Percentiles rank a stretch among this genome's conserved stretches.
These are phyloP conservation scores for Hortiboletus flavorubellus DNA, from an alignment of 768 basidiomycete species.

Conservation along the genomic window DNA sequence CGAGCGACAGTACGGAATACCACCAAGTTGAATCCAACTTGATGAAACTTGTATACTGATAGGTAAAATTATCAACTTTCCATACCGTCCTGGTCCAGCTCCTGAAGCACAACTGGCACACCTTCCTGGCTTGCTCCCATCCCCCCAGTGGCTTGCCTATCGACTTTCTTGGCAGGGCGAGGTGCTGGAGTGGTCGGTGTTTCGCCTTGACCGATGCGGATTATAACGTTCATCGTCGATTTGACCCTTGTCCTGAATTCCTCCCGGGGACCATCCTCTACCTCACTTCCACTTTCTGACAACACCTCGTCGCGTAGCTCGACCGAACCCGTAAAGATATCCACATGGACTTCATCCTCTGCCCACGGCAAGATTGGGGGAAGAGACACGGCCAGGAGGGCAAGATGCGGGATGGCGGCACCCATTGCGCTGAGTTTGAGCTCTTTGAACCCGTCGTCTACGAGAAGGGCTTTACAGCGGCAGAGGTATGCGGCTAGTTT, in stretches of 20 bases:
- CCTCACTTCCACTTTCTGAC: constrained; percentile 43
- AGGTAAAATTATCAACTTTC: constrained; percentile 24
- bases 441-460: constrained; percentile 77
- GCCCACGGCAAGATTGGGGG: constrained; percentile 70
- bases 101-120: constrained; percentile 34
- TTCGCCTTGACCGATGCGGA: constrained; percentile 63
- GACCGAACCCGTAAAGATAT: constrained; percentile 65
- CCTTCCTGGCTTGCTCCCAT: constrained; percentile 4
- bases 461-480: constrained; percentile 68
- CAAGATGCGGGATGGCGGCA: constrained; percentile 81
- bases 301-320: constrained; percentile 77
- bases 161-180: constrained; percentile 4
- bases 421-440: constrained; percentile 81
- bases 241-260: constrained; percentile 61
- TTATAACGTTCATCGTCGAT: constrained; percentile 58
- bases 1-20: neutral
- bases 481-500: constrained; percentile 69
- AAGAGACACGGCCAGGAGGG: constrained; percentile 66
- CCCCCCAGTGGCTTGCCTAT: constrained; percentile 7
- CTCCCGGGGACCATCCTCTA: constrained; percentile 55
- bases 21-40: neutral
- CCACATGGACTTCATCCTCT: constrained; percentile 56
- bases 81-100: constrained; percentile 44
- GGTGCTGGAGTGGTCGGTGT: constrained; percentile 23
- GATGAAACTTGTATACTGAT: neutral